Evolutionary conservation across 371 early-diverging fungal species (phyloP), one percentile per base, ranked within the genome.

Genomic region (Amoeboaphelidium occidentale): DNA sequence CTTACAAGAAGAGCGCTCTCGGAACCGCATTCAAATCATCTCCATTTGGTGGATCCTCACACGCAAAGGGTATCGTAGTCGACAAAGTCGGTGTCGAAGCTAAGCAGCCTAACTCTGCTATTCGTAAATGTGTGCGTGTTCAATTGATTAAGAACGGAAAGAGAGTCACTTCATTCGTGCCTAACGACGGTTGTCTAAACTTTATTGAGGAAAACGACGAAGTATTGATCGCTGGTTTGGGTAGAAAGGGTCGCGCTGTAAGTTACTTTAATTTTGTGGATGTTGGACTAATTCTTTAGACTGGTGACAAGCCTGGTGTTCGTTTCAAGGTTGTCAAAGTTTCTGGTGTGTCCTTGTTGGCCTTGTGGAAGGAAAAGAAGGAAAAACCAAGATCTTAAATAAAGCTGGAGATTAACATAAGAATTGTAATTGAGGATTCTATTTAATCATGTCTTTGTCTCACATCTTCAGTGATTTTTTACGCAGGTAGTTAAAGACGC

Each of bases 281-380:
- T 39, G 17, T 39, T 39, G 39, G 12, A 6, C 17, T 54, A 56
- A n/a, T n/a, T n/a, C n/a, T n/a, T n/a, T n/a, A n/a, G n/a, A n/a
- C n/a, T 66, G 99, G 99, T 83, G 99, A 99, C 92, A 96, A 98
- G 79, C 99, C 99, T 62, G 99, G 99, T 86, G 91, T 99, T 63
- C 88, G 97, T 62, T 99, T 97, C 85, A 97, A 97, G 87, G 85
- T 99, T 59, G 91, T 94, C 72, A 98, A 98, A 78, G 99, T 99
- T 58, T 83, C 97, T 57, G 96, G 96, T 75, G 99, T 99, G 52
- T 87, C 99, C 51, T 83, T 99, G 54, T 70, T 91, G 43, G 97
- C 99, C 53, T 67, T 99, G 68, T 96, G 84, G 78, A 97, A 91
- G 78, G 99, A 98, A 73, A 99, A 98, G 92, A 98, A 97, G 79